Evolutionary conservation across 441 rosid species (phyloP).

Genomic region (Pelargonium fulgidum): DNA sequence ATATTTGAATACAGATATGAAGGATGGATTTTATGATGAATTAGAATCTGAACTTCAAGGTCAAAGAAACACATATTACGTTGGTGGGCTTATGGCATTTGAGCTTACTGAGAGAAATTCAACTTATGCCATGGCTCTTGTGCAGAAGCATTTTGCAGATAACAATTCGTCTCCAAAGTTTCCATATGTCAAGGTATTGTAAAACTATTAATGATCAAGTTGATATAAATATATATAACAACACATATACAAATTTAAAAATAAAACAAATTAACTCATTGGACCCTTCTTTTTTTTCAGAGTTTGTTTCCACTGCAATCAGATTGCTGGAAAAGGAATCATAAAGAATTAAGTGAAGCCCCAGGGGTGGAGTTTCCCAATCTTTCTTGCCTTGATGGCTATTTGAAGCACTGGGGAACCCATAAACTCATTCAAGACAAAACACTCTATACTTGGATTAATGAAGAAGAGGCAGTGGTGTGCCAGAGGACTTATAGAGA

Average conservation of each 20-base stretch:
- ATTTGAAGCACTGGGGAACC: constrained; percentile 58
- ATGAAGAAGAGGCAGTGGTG: constrained; percentile 40
- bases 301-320: constrained; percentile 41
- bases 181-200: constrained; percentile 54
- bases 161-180: constrained; percentile 30
- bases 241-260: neutral
- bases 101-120: constrained; percentile 73
- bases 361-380: constrained; percentile 52
- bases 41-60: constrained; percentile 64
- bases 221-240: neutral
- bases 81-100: constrained; percentile 66
- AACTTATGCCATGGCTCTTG: constrained; percentile 52
- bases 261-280: constrained; percentile 10
- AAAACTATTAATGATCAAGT: neutral
- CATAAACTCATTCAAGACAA: constrained; percentile 29
- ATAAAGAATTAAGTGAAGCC: constrained; percentile 34
- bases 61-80: constrained; percentile 44
- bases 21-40: constrained; percentile 55
- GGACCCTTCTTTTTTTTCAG: constrained; percentile 27
- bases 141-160: constrained; percentile 59
- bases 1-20: constrained; percentile 42
- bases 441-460: constrained; percentile 53
- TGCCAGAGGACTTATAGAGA: constrained; percentile 45
- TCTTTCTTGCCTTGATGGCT: constrained; percentile 45
- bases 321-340: constrained; percentile 21